phyloP scores from a whole-genome alignment of 345 rosid species.

The Ailanthus altissimus region DNA sequence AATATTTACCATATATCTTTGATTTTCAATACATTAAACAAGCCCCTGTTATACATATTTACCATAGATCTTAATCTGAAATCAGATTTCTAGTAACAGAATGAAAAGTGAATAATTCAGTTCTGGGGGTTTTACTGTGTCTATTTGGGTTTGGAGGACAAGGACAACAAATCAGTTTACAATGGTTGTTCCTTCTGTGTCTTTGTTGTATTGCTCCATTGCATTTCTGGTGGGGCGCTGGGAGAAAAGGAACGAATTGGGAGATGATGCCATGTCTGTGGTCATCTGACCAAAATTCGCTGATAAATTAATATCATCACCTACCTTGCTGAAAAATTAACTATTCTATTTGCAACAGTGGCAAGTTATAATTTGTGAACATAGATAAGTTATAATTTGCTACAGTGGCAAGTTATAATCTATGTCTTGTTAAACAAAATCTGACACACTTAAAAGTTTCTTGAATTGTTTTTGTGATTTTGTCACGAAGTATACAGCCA shows the following conservation, averaged over 20 bases:
- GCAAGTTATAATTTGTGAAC: neutral
- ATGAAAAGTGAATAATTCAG: neutral
- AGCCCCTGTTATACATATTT: neutral
- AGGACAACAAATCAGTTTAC: no score
- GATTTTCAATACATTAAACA: neutral
- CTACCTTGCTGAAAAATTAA: neutral
- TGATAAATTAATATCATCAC: neutral
- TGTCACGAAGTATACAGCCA: neutral
- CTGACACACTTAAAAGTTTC: neutral
- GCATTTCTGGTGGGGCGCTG: neutral
- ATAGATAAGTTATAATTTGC: neutral
- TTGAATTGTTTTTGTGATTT: neutral
- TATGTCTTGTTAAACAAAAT: slow-evolving; percentile 7
- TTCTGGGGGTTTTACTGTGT: neutral
- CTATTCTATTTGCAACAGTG: neutral
- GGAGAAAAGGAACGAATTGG: neutral
- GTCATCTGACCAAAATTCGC: neutral
- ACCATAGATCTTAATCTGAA: neutral
- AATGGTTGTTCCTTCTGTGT: no score
- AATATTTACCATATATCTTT: neutral
- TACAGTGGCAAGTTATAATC: no score
- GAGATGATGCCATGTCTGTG: no score
- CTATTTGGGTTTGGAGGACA: neutral
- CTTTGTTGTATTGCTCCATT: neutral
- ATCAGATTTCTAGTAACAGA: neutral